Base-by-base conservation (phyloP, 2,329 filamentous ascomycete genomes). In the Nectriaceae sp. region DNA sequence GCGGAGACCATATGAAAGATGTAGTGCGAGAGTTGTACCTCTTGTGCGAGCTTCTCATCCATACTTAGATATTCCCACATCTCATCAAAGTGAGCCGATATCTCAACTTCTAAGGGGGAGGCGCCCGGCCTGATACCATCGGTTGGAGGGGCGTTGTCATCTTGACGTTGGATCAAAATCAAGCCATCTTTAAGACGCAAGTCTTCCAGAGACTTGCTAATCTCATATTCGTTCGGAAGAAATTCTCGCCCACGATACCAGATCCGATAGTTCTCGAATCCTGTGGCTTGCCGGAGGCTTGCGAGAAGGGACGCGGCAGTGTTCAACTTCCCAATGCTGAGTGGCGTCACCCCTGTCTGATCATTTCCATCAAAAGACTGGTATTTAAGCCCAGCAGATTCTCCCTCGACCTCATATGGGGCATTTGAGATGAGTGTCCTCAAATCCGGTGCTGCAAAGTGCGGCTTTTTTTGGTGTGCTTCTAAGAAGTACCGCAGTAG, bases 61-160 rank as follows among this genome's bases (percentile, higher is more conserved):
- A 92, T 80, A 54, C 84, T 83, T 45, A 97, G 76, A 61, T 93
- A 88, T 37, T 83, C 80, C 78, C 94, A 96, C 20, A 99, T 72
- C 52, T 93, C 85, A 45, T 89, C 80, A 61, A 96, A 96, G 66
- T 95, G 89, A 48, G 84, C 79, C 57, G 94, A 74, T 19, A 97
- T 85, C 59, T 93, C 89, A 11, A 82, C 78, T 64, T 97, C 90
- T 3, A 97, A 78, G 29, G 73, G 79, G 53, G 74, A 84, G 40
- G 74, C 80, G 42, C 73, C 82, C 43, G 70, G 77, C 52, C 74
- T 75, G 44, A 78, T 70, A 22, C 75, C 63, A 53, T 73, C 58
- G 21, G 76, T 64, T 47, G 74, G 68, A 3, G 71, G 68, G 8
- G 71, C 65, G 1, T 70, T 63, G 13, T 78, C 75, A 18, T 78